Percentiles rank a stretch among this genome's conserved stretches.
These are phyloP conservation scores for Pythium utonaiense DNA, from an alignment of 352 stramenopile species.

Conservation along the genomic window DNA sequence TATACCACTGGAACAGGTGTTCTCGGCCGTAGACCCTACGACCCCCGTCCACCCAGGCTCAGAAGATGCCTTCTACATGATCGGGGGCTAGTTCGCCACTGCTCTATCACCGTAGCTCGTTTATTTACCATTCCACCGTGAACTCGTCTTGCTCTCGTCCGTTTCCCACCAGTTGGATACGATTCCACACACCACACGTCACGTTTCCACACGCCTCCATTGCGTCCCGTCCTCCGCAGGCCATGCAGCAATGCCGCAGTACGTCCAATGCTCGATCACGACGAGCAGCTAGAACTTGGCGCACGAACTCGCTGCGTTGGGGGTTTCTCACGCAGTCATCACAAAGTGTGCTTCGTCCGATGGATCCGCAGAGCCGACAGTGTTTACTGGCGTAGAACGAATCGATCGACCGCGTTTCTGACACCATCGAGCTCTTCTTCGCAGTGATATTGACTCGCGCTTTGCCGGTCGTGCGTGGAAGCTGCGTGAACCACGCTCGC, in stretches of 20 bases:
- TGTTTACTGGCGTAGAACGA: constrained; percentile 84
- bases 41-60: background rate
- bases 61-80: background rate
- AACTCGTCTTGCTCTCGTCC: constrained; percentile 13
- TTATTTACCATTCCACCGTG: constrained; percentile 3
- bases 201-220: constrained; percentile 48
- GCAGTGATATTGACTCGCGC: constrained; percentile 27
- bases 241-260: constrained; percentile 38
- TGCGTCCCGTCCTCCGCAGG: constrained; percentile 52
- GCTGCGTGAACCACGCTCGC: constrained; percentile 59
- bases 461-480: constrained; percentile 61
- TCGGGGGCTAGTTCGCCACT: background rate
- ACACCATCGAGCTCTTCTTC: constrained; percentile 11
- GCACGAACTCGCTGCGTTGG: constrained; percentile 64
- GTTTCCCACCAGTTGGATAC: constrained; percentile 28
- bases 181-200: constrained; percentile 67
- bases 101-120: background rate
- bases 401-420: constrained; percentile 56
- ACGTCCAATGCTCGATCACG: constrained; percentile 40
- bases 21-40: background rate
- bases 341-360: constrained; percentile 55
- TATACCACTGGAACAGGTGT: background rate
- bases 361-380: constrained; percentile 63
- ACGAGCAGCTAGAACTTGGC: constrained; percentile 37
- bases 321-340: constrained; percentile 45